Percentiles rank a stretch among this genome's conserved stretches.
Conservation (phyloP, 1,284 basidiomycete species). For the Rhodotorula sp. region DNA sequence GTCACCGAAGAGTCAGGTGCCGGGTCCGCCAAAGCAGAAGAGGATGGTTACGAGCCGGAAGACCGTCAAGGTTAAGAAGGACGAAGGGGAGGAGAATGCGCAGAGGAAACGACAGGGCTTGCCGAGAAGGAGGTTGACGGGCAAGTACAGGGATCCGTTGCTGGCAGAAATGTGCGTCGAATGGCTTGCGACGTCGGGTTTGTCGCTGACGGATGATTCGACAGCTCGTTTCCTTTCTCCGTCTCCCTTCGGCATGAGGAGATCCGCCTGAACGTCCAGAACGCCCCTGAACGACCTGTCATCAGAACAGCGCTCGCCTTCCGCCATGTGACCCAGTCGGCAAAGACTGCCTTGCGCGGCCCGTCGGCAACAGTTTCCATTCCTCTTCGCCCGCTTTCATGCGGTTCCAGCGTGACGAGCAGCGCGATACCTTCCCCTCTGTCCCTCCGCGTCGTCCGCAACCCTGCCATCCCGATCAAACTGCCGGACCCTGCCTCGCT, state of each 20-base stretch:
- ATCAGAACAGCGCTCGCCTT: background rate
- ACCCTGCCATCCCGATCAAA: background rate
- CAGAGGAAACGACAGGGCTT: too few species aligned
- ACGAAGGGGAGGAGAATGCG: background rate
- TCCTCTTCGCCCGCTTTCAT: background rate
- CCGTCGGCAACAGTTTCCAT: background rate
- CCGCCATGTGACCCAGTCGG: background rate
- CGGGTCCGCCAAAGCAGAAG: background rate
- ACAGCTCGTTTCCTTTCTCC: constrained; percentile 4
- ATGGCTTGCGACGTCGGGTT: too few species aligned
- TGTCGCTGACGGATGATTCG: too few species aligned
- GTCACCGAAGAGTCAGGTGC: background rate
- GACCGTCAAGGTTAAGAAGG: background rate
- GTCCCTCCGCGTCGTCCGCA: background rate
- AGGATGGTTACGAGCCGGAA: too few species aligned
- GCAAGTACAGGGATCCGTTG: background rate
- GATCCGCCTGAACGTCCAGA: background rate
- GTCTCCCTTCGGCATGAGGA: background rate
- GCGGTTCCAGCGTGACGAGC: background rate
- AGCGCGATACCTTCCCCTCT: too few species aligned
- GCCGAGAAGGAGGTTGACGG: background rate
- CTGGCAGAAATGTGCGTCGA: background rate
- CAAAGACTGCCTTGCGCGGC: background rate
- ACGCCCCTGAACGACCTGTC: too few species aligned
- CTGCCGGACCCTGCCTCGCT: background rate